Base-by-base conservation (phyloP, 202 grass and related monocot genomes). In the Saccharum hybrid region DNA sequence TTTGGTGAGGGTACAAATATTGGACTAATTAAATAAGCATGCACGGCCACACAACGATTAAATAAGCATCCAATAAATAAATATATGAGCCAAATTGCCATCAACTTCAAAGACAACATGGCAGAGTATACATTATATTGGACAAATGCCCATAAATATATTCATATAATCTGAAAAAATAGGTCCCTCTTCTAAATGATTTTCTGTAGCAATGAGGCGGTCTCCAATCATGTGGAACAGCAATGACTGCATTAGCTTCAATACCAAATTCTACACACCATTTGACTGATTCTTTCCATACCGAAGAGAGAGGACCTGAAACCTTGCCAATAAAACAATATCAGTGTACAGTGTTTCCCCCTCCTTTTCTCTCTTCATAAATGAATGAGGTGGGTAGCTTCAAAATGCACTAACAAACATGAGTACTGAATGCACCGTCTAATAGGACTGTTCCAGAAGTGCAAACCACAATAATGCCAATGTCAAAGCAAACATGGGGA, bases 281-380 rank as follows among this genome's bases (percentile, higher is more conserved):
- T 92, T 90, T 97, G 69, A 97, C 86, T 88, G 90, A 97, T 90
- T 93, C 92, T 91, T 97, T 97, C 94, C 94, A 94, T 72, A 97
- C 87, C 68, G 92, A 97, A 85, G 94, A 94, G 68, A 97, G 88
- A 88, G 31, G 88, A 90, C 94, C 94, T 94, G 77, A 80, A 87
- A 87, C 63, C 56, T 87, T 82, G 76, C 34, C 75, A 83, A 89
- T 74, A 85, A 83, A 74, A 86, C 7, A 21, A 66, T 68, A 72
- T 87, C 76, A 88, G 66, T 12, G 9, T 33, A 33, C 2, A 4
- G 31, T 33, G 31, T 45, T 11, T 26, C 3, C 42, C 9, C 10
- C 12, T 45, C 42, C 42, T 10, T 45, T 42, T 10, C 42, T 45
- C 42, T 45, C 10, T 45, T 45, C 10, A 45, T 60, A 7, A 54